Base-by-base conservation (phyloP, 163 green algal genomes). In the Scenedesmus sp. region DNA sequence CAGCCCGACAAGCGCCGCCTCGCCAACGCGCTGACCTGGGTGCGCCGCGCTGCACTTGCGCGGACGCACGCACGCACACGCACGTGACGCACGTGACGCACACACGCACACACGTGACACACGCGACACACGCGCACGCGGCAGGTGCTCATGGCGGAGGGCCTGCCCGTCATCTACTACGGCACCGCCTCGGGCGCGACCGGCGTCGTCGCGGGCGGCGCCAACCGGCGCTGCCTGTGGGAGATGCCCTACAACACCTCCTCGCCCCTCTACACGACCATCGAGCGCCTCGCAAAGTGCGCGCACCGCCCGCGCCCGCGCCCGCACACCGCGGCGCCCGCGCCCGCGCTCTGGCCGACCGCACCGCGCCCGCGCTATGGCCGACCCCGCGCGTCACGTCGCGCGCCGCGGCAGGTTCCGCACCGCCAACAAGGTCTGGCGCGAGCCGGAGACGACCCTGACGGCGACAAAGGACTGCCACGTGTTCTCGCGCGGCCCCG, bases 121-220 rank as follows among this genome's bases (percentile, higher is more conserved):
- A n/a, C n/a, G n/a, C n/a, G n/a, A n/a, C n/a, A n/a, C n/a, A n/a
- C n/a, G n/a, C n/a, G n/a, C n/a, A n/a, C n/a, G n/a, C n/a, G n/a
- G n/a, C n/a, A n/a, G n/a, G n/a, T n/a, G 4, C 22, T 79, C 57
- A 26, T 79, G 24, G 57, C 71, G 22, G 71, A 79, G 2, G 71
- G 71, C 20, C 50, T 79, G 10, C 71, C 71, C 15, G 26, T 62
- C 3, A 51, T 79, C 10, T 79, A 79, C 20, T 71, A 70, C 33
- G 71, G 71, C 14, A 71, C 71, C 14, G 71, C 17, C 1, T 33
- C 24, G 17, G 71, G 57, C 14, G 45, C 70, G 9, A 70, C 36
- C 2, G 71, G 71, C 7, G 26, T 18, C 11, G 34, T 29, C 26
- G 22, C 44, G 17, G 15, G 20, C 28, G 44, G 31, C 42, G 15